A percentile compares a stretch with the other conserved stretches of the same genome.
phyloP scores from a whole-genome alignment of 495 filamentous ascomycete genomes.

The Corynascus novoguineensis region DNA sequence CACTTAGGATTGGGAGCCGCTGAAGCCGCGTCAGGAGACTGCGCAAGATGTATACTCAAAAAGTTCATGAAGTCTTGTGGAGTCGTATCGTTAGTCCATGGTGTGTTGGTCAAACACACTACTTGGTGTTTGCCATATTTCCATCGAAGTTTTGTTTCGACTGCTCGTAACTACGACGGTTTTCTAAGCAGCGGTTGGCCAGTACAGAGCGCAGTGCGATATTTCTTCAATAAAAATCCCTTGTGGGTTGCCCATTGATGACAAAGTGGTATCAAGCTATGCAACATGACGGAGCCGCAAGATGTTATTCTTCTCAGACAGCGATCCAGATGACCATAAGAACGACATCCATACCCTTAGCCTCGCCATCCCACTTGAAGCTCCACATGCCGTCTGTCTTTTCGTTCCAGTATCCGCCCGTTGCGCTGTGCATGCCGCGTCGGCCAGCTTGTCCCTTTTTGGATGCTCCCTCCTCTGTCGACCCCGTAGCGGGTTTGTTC shows the following conservation, averaged over 20 bases:
- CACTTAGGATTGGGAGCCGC: no score
- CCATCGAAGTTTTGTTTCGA: neutral
- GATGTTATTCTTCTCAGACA: constrained; percentile 29
- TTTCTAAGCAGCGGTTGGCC: no score
- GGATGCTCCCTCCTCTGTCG: constrained; percentile 37
- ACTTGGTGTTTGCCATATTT: neutral
- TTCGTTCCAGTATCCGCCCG: constrained; percentile 94
- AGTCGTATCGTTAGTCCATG: no score
- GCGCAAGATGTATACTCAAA: no score
- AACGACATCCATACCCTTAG: constrained; percentile 84
- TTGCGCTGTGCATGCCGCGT: constrained; percentile 92
- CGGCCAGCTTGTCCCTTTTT: constrained; percentile 64
- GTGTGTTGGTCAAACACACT: no score
- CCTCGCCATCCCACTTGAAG: constrained; percentile 85
- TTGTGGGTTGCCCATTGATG: neutral
- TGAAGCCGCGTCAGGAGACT: no score
- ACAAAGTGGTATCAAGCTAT: neutral
- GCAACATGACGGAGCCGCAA: neutral
- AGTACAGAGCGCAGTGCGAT: neutral
- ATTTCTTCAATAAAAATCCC: neutral
- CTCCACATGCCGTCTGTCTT: constrained; percentile 98
- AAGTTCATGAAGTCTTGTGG: no score
- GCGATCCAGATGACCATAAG: constrained; percentile 87
- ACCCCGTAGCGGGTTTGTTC: constrained; percentile 37
- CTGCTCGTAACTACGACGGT: neutral